Conservation (phyloP, 805 yeast species). For the Candida rishiriensis region DNA sequence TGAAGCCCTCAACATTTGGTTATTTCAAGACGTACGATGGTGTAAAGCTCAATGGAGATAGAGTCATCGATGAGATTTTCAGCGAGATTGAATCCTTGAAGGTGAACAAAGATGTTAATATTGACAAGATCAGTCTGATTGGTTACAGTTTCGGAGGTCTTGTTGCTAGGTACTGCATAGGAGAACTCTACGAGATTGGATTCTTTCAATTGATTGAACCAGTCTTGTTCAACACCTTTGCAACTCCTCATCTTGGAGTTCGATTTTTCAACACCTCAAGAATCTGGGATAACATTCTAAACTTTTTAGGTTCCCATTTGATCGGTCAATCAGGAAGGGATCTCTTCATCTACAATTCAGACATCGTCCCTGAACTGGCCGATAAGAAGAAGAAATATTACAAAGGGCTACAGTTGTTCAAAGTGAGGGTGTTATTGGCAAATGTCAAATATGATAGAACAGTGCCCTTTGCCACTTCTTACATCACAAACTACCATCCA, state of each 20-base stretch:
- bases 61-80: slow-evolving; percentile 64
- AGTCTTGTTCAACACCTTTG: slow-evolving; percentile 59
- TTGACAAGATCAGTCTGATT: slow-evolving; percentile 60
- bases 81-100: slow-evolving; percentile 35
- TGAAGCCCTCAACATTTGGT: slow-evolving; percentile 56
- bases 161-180: slow-evolving; percentile 69
- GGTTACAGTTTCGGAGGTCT: slow-evolving; percentile 93
- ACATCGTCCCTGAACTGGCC: slow-evolving; percentile 48
- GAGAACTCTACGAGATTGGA: slow-evolving; percentile 43
- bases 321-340: slow-evolving; percentile 73
- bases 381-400: slow-evolving; percentile 46
- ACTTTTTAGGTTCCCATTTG: slow-evolving; percentile 49
- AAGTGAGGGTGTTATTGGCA: slow-evolving; percentile 57
- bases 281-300: slow-evolving; percentile 33
- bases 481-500: slow-evolving; percentile 68
- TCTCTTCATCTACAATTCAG: slow-evolving; percentile 50
- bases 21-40: slow-evolving; percentile 85
- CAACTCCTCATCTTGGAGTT: slow-evolving; percentile 73
- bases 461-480: slow-evolving; percentile 83
- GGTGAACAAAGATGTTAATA: slow-evolving; percentile 28
- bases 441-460: slow-evolving; percentile 80
- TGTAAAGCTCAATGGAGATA: slow-evolving; percentile 62
- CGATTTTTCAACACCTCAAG: slow-evolving; percentile 39
- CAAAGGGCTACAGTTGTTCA: slow-evolving; percentile 54
- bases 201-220: slow-evolving; percentile 61